Conservation (phyloP, 116 monocot species). For the Dioscorea cayenensis region DNA sequence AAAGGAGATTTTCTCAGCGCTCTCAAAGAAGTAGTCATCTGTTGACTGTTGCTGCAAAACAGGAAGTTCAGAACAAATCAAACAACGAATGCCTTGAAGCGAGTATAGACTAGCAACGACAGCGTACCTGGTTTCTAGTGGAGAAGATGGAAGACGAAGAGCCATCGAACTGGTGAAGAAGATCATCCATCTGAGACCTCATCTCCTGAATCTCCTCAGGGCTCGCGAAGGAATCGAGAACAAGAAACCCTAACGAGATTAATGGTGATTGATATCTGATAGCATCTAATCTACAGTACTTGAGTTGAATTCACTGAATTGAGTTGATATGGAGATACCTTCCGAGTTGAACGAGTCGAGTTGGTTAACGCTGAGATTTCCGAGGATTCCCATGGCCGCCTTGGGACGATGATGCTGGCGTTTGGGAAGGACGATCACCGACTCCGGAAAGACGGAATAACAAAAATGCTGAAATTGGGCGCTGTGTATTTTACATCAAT, state of each 20-base stretch:
- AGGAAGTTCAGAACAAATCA: background rate
- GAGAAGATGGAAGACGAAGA: constrained; percentile 64
- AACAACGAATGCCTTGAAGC: background rate
- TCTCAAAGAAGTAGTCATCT: constrained; percentile 77
- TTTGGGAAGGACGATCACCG: too few relatives aligned
- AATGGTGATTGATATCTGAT: too few relatives aligned
- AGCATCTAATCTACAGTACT: background rate
- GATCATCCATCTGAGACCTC: constrained; percentile 64
- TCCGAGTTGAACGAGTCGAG: constrained; percentile 56
- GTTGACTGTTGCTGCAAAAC: constrained; percentile 44
- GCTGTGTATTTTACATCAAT: too few relatives aligned
- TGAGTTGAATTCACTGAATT: background rate
- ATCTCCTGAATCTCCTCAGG: constrained; percentile 55
- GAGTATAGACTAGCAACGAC: background rate
- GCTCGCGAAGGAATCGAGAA: constrained; percentile 70
- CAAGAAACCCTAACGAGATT: constrained; percentile 55
- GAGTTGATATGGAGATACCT: constrained; percentile 23
- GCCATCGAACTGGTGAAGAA: constrained; percentile 64
- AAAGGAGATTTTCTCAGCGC: constrained; percentile 85
- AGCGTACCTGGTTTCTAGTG: constrained; percentile 68
- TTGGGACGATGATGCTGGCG: too few relatives aligned
- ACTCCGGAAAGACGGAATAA: too few relatives aligned
- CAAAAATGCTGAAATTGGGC: too few relatives aligned
- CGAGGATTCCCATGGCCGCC: constrained; percentile 30
- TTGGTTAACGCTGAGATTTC: constrained; percentile 57